Evolutionary conservation across 306 rosid species (phyloP).

Genomic region (Vicia faba): DNA sequence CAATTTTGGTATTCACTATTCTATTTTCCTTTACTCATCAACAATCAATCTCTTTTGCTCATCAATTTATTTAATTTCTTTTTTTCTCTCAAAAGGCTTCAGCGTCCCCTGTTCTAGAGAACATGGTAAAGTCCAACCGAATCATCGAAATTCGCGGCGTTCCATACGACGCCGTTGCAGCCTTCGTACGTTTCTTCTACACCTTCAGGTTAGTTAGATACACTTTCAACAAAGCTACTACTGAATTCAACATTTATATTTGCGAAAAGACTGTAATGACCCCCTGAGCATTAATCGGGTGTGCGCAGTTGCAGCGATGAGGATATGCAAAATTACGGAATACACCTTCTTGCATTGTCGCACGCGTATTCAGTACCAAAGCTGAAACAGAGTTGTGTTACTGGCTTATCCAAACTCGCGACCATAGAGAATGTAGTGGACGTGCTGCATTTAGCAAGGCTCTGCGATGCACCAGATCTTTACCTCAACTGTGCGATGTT

Average conservation of each 20-base stretch:
- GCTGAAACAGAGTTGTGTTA: slow-evolving; percentile 62
- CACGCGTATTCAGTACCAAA: slow-evolving; percentile 67
- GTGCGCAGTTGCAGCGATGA: slow-evolving; percentile 63
- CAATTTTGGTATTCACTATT: slow-evolving; percentile 52
- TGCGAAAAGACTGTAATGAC: no score
- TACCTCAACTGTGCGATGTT: slow-evolving; percentile 66
- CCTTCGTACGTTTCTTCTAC: slow-evolving; percentile 70
- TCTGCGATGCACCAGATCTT: slow-evolving; percentile 89
- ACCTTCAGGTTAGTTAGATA: slow-evolving; percentile 55
- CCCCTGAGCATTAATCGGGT: slow-evolving; percentile 4
- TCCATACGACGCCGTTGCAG: slow-evolving; percentile 65
- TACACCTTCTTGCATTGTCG: slow-evolving; percentile 75
- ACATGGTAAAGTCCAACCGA: slow-evolving; percentile 49
- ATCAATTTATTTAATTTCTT: not conserved
- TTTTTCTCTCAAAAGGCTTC: slow-evolving; percentile 49
- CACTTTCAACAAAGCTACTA: no score
- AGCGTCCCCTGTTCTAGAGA: slow-evolving; percentile 72
- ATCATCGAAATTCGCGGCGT: slow-evolving; percentile 71
- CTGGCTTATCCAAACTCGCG: slow-evolving; percentile 50
- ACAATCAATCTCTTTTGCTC: not conserved
- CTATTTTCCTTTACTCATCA: not conserved
- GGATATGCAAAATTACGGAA: slow-evolving; percentile 60
- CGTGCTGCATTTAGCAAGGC: slow-evolving; percentile 69
- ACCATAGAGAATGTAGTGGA: slow-evolving; percentile 73
- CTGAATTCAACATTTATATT: no score